Percentiles rank a stretch among this genome's conserved stretches.
Evolutionary conservation across 805 yeast genomes (phyloP).

Genomic region (Candida morakotiae): DNA sequence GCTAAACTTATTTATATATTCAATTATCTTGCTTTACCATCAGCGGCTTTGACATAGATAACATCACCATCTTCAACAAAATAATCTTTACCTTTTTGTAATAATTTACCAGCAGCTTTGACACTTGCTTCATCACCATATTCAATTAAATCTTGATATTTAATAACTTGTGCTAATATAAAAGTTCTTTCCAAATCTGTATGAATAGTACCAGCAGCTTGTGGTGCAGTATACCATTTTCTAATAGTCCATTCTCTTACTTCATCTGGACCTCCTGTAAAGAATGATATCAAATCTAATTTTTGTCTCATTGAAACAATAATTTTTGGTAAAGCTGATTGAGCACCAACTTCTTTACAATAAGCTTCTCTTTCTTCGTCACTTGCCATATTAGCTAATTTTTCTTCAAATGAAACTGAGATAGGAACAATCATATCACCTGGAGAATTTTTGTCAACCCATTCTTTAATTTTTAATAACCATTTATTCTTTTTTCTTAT

Average conservation of each 20-base stretch:
- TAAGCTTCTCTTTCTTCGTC: slow-evolving; percentile 79
- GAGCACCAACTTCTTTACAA: slow-evolving; percentile 68
- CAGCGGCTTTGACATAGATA: slow-evolving; percentile 89
- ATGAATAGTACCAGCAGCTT: slow-evolving; percentile 98
- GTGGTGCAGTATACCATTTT: slow-evolving; percentile 91
- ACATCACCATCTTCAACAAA: slow-evolving; percentile 94
- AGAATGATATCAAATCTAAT: slow-evolving; percentile 84
- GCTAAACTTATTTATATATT: background rate
- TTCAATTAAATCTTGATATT: slow-evolving; percentile 75
- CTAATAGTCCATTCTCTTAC: slow-evolving; percentile 98
- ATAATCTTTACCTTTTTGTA: slow-evolving; percentile 91
- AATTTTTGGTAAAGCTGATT: slow-evolving; percentile 81
- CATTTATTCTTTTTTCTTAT: slow-evolving; percentile 86
- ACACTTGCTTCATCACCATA: slow-evolving; percentile 72
- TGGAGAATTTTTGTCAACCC: slow-evolving; percentile 87
- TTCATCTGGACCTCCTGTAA: slow-evolving; percentile 95
- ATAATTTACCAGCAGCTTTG: slow-evolving; percentile 83
- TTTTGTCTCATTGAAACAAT: slow-evolving; percentile 83
- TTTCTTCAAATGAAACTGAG: slow-evolving; percentile 89
- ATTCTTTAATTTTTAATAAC: slow-evolving; percentile 73
- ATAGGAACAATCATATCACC: slow-evolving; percentile 87
- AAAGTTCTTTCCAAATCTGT: slow-evolving; percentile 93
- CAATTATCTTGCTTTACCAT: slow-evolving; percentile 67
- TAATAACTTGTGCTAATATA: slow-evolving; percentile 89
- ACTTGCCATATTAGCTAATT: slow-evolving; percentile 79